phyloP scores from a whole-genome alignment of 2,329 filamentous ascomycete species.

The Blastomyces parvus region DNA sequence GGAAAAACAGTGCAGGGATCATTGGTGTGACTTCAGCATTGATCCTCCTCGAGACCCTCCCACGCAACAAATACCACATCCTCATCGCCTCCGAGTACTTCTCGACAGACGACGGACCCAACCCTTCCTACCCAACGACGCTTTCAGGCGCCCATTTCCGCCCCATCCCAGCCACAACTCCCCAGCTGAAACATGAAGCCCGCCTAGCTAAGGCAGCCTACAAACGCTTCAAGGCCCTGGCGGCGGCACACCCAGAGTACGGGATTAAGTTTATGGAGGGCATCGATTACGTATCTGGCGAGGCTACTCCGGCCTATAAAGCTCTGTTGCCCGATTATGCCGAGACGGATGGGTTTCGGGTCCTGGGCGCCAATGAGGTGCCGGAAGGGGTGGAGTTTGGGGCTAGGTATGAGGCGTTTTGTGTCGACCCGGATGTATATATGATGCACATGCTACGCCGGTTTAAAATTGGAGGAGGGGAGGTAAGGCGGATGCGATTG shows the following conservation, averaged over 20 bases:
- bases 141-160: constrained; percentile 42
- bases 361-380: constrained; percentile 23
- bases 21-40: constrained; percentile 33
- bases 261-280: constrained; percentile 33
- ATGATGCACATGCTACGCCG: constrained; percentile 33
- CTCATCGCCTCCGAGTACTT: constrained; percentile 35
- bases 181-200: constrained; percentile 30
- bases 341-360: constrained; percentile 29
- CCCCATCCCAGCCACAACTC: constrained; percentile 32
- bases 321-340: constrained; percentile 29
- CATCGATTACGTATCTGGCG: constrained; percentile 32
- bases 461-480: constrained; percentile 34
- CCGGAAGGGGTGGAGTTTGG: constrained; percentile 33
- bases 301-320: constrained; percentile 20
- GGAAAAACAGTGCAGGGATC: constrained; percentile 29
- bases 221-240: constrained; percentile 29
- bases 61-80: constrained; percentile 24
- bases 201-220: constrained; percentile 33
- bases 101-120: constrained; percentile 23
- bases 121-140: constrained; percentile 37
- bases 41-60: constrained; percentile 21
- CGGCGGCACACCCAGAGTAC: constrained; percentile 25
- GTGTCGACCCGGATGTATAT: constrained; percentile 38
- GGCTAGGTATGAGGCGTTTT: constrained; percentile 33
- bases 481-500: constrained; percentile 18